Evolutionary conservation across 176 grass and related monocot species (phyloP).

Genomic region (Hsuehochloa calcarea): DNA sequence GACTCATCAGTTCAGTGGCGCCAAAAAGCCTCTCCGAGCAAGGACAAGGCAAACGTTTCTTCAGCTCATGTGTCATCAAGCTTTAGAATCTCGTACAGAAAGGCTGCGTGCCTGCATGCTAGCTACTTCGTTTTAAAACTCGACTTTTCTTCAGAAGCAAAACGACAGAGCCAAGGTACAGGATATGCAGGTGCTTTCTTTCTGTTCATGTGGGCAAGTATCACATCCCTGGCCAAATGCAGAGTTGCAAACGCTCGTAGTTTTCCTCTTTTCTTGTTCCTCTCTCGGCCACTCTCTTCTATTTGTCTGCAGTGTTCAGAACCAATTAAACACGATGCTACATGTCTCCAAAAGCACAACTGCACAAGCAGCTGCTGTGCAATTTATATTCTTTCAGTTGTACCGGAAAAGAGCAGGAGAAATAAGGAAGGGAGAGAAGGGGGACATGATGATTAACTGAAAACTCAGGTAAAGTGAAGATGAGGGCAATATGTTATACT

Average conservation of each 20-base stretch:
- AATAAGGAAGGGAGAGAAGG: neutral
- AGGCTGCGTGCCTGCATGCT: neutral
- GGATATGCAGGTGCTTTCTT: neutral
- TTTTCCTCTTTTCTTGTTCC: neutral
- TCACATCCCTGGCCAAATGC: neutral
- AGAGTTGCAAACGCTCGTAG: neutral
- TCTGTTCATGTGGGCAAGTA: neutral
- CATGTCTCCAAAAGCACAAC: slow-evolving; percentile 16
- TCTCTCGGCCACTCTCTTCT: neutral
- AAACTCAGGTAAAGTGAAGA: neutral
- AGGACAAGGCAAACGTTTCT: neutral
- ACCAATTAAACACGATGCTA: neutral
- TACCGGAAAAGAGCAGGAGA: neutral
- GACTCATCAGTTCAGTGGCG: neutral
- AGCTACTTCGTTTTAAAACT: neutral
- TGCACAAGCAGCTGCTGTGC: neutral
- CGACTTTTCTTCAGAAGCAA: neutral
- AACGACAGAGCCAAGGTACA: neutral
- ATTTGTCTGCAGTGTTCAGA: neutral
- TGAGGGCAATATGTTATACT: neutral
- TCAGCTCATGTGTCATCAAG: neutral
- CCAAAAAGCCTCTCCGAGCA: neutral
- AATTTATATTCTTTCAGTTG: neutral
- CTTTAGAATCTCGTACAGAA: slow-evolving; percentile 4
- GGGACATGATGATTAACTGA: neutral